Evolutionary conservation across 2,329 filamentous ascomycete species (phyloP).

Genomic region (Metarhizium robertsii): DNA sequence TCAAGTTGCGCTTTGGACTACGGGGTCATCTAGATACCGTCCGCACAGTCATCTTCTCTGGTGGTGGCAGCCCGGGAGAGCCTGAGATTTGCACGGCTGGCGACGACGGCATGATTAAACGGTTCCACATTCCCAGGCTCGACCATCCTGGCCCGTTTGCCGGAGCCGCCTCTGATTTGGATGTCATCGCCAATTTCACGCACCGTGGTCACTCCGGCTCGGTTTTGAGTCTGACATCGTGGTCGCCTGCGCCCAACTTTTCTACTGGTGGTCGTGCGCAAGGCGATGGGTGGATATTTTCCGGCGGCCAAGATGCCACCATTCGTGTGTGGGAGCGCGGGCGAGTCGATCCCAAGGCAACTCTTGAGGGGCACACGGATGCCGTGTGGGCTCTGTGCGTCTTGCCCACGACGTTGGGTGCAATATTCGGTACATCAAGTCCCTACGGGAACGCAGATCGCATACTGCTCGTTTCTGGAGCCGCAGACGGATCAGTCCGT

Average conservation of each 20-base stretch:
- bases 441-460: slow-evolving; percentile 75
- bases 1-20: slow-evolving; percentile 88
- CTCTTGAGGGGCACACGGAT: slow-evolving; percentile 87
- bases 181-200: slow-evolving; percentile 89
- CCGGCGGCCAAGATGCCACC: slow-evolving; percentile 87
- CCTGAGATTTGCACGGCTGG: slow-evolving; percentile 95
- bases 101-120: slow-evolving; percentile 91
- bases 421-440: slow-evolving; percentile 68
- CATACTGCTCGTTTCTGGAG: slow-evolving; percentile 82
- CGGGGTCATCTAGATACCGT: slow-evolving; percentile 91
- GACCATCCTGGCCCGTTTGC: slow-evolving; percentile 39
- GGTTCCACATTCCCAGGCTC: slow-evolving; percentile 89
- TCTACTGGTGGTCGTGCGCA: slow-evolving; percentile 78
- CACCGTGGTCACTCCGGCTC: slow-evolving; percentile 89
- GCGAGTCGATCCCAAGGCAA: slow-evolving; percentile 88
- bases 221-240: slow-evolving; percentile 78
- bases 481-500: slow-evolving; percentile 82
- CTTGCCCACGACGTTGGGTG: slow-evolving; percentile 70
- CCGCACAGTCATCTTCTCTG: slow-evolving; percentile 90
- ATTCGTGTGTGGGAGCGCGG: slow-evolving; percentile 94
- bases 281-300: slow-evolving; percentile 98
- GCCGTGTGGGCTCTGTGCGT: slow-evolving; percentile 94
- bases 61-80: slow-evolving; percentile 88
- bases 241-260: slow-evolving; percentile 80
- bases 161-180: slow-evolving; percentile 64